Conservation (phyloP, 2,329 filamentous ascomycete species). For the Fusarium drepaniforme region DNA sequence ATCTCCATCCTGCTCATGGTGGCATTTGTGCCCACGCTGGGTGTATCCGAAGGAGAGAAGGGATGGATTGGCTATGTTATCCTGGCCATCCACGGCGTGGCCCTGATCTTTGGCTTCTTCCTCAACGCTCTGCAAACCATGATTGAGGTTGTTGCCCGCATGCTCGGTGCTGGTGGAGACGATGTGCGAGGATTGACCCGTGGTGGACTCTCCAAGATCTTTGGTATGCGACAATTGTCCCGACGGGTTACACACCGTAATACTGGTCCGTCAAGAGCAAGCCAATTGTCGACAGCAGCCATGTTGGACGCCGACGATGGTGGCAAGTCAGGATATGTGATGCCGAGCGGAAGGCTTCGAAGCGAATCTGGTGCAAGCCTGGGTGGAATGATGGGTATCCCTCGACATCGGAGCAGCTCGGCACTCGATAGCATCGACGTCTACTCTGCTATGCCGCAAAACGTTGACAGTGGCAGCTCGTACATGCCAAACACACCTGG, state of each 20-base stretch:
- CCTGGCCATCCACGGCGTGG: slow-evolving; percentile 84
- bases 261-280: slow-evolving; percentile 75
- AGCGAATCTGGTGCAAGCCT: slow-evolving; percentile 73
- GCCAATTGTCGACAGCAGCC: slow-evolving; percentile 83
- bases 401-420: slow-evolving; percentile 66
- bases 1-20: slow-evolving; percentile 81
- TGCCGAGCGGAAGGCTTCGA: slow-evolving; percentile 66
- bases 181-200: slow-evolving; percentile 76
- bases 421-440: slow-evolving; percentile 65
- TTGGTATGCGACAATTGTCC: slow-evolving; percentile 90
- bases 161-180: slow-evolving; percentile 86
- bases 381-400: slow-evolving; percentile 58
- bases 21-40: slow-evolving; percentile 86
- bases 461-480: slow-evolving; percentile 71
- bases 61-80: slow-evolving; percentile 98
- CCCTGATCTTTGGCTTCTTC: slow-evolving; percentile 92
- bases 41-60: slow-evolving; percentile 81
- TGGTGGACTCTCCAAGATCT: slow-evolving; percentile 89
- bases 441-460: slow-evolving; percentile 59
- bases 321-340: slow-evolving; percentile 70
- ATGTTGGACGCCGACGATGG: slow-evolving; percentile 81
- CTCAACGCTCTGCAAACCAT: slow-evolving; percentile 92
- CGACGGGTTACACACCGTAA: slow-evolving; percentile 75
- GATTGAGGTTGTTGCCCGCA: slow-evolving; percentile 86
- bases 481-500: slow-evolving; percentile 81